A percentile compares a stretch with the other conserved stretches of the same genome.
Conservation (phyloP, 2,329 filamentous ascomycete species). For the Rhinocladiella similis region DNA sequence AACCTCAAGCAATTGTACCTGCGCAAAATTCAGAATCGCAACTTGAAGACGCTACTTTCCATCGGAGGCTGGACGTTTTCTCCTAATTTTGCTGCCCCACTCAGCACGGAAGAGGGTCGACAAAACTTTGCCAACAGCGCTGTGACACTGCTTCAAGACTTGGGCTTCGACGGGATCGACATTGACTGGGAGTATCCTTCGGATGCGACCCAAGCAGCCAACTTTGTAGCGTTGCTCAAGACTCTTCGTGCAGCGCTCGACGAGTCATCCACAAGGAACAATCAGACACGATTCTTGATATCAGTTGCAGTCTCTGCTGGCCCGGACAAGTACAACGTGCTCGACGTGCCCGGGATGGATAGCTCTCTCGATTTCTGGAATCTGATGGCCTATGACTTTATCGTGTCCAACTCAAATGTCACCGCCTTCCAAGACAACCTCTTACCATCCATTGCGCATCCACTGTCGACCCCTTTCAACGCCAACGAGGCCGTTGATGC, state of each 20-base stretch:
- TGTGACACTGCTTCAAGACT: slow-evolving; percentile 73
- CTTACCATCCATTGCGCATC: slow-evolving; percentile 58
- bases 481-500: slow-evolving; percentile 68
- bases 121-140: slow-evolving; percentile 68
- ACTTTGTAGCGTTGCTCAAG: slow-evolving; percentile 45
- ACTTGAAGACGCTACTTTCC: slow-evolving; percentile 76
- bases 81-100: slow-evolving; percentile 70
- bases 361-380: slow-evolving; percentile 71
- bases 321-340: slow-evolving; percentile 60
- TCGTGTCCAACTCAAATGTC: slow-evolving; percentile 73
- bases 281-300: slow-evolving; percentile 23
- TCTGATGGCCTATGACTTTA: slow-evolving; percentile 86
- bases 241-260: slow-evolving; percentile 39
- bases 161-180: slow-evolving; percentile 65
- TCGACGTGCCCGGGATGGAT: slow-evolving; percentile 66
- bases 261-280: slow-evolving; percentile 23
- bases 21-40: slow-evolving; percentile 73
- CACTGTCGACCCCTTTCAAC: slow-evolving; percentile 73
- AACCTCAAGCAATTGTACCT: slow-evolving; percentile 75
- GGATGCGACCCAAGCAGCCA: slow-evolving; percentile 40
- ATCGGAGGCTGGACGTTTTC: slow-evolving; percentile 85
- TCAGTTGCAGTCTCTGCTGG: slow-evolving; percentile 46
- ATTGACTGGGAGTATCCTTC: slow-evolving; percentile 52
- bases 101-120: slow-evolving; percentile 60
- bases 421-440: slow-evolving; percentile 83